Conservation (phyloP, 768 basidiomycete species). For the Serendipita sp. region DNA sequence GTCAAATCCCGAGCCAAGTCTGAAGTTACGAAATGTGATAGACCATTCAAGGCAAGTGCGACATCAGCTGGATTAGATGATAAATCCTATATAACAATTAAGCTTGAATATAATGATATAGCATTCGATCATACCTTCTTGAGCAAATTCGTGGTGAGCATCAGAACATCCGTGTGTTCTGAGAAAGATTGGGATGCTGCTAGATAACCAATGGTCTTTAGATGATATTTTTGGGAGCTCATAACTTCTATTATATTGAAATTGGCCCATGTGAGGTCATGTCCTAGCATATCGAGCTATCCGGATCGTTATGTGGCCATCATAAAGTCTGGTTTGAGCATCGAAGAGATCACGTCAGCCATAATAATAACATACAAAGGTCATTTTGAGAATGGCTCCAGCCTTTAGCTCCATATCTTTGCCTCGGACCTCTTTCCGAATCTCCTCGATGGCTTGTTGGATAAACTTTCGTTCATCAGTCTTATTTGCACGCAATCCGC, state of each 20-base stretch:
- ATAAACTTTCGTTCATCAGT: conserved; percentile 86
- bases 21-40: conserved; percentile 67
- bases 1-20: conserved; percentile 85
- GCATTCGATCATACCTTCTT: conserved; percentile 50
- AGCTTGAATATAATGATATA: not conserved
- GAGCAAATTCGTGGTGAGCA: conserved; percentile 87
- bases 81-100: conserved; percentile 42
- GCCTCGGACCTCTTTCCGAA: conserved; percentile 73
- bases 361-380: conserved; percentile 54
- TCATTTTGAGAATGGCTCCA: conserved; percentile 84
- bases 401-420: conserved; percentile 98
- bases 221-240: conserved; percentile 79
- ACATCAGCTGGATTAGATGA: conserved; percentile 59
- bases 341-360: not conserved
- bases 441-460: conserved; percentile 84
- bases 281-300: conserved; percentile 96
- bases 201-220: conserved; percentile 92
- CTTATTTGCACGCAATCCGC: conserved; percentile 91
- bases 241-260: conserved; percentile 97
- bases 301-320: no score
- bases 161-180: conserved; percentile 89
- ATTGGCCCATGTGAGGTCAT: conserved; percentile 88
- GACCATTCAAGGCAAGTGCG: conserved; percentile 61
- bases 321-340: not conserved
- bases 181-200: conserved; percentile 83